A percentile compares a stretch with the other conserved stretches of the same genome.
Conservation (phyloP, 495 filamentous ascomycete genomes). For the Tricharina praecox region DNA sequence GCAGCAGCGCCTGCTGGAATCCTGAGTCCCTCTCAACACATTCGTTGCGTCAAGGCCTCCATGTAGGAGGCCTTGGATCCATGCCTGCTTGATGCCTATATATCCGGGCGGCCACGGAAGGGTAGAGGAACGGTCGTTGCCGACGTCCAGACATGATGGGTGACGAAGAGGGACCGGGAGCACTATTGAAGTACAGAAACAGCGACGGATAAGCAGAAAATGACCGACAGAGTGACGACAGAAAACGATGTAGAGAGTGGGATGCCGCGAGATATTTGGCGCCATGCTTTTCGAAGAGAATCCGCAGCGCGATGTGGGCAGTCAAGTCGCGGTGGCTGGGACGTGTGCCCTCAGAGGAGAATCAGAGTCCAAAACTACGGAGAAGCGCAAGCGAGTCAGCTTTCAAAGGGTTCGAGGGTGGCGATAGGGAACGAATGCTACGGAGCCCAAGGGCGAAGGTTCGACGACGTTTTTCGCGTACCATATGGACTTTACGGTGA, state of each 20-base stretch:
- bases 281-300: slow-evolving; percentile 44
- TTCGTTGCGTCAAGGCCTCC: slow-evolving; percentile 45
- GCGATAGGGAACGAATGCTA: no score
- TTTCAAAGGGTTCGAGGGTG: no score
- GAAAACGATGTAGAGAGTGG: slow-evolving; percentile 46
- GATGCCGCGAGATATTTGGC: slow-evolving; percentile 47
- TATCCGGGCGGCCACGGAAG: slow-evolving; percentile 27
- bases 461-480: no score
- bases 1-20: slow-evolving; percentile 43
- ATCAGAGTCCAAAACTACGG: slow-evolving; percentile 27
- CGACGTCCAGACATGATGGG: slow-evolving; percentile 62
- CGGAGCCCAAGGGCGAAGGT: no score
- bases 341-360: slow-evolving; percentile 32
- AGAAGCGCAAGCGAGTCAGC: no score
- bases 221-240: slow-evolving; percentile 45
- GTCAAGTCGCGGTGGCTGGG: slow-evolving; percentile 44
- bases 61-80: slow-evolving; percentile 45
- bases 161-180: slow-evolving; percentile 43
- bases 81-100: slow-evolving; percentile 36
- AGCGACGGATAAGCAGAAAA: slow-evolving; percentile 50
- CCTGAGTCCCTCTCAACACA: slow-evolving; percentile 40
- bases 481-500: slow-evolving; percentile 8
- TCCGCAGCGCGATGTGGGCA: slow-evolving; percentile 43
- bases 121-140: slow-evolving; percentile 40
- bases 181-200: slow-evolving; percentile 48